phyloP scores from a whole-genome alignment of 306 rosid species.

The Dalbergia cochinchinensis region DNA sequence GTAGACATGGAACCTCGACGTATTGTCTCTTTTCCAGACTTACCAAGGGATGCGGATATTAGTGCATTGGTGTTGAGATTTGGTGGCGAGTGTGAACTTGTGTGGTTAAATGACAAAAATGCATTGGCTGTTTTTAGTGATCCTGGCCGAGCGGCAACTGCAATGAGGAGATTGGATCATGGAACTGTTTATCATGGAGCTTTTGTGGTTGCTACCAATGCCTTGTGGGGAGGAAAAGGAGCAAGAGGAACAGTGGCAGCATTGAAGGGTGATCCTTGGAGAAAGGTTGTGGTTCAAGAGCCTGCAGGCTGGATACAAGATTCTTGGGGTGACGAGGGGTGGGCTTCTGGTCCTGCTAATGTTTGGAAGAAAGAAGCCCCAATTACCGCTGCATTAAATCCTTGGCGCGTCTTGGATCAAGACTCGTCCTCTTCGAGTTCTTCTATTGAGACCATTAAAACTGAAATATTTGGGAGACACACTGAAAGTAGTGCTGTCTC shows the following conservation, averaged over 20 bases:
- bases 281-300: constrained; percentile 65
- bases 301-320: constrained; percentile 66
- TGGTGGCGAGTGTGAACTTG: constrained; percentile 95
- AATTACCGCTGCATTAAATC: constrained; percentile 67
- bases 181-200: constrained; percentile 80
- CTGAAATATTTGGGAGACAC: constrained; percentile 8
- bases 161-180: constrained; percentile 93
- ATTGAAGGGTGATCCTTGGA: constrained; percentile 74
- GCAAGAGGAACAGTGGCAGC: constrained; percentile 52
- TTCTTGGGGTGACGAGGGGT: constrained; percentile 73
- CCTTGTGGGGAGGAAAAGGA: constrained; percentile 40
- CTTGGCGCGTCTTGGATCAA: constrained; percentile 68
- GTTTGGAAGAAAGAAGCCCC: constrained; percentile 66
- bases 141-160: constrained; percentile 88
- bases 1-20: constrained; percentile 94
- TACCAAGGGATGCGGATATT: constrained; percentile 86
- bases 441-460: constrained; percentile 44
- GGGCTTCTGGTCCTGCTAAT: constrained; percentile 59
- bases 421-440: constrained; percentile 56
- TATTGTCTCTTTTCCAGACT: constrained; percentile 89
- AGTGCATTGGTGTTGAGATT: constrained; percentile 91
- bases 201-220: constrained; percentile 52
- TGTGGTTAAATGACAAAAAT: constrained; percentile 92
- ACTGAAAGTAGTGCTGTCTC: not conserved
- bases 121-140: constrained; percentile 86